These are phyloP conservation scores for Lactarius sanguifluus DNA, from an alignment of 768 basidiomycete genomes.

Conservation along the genomic window DNA sequence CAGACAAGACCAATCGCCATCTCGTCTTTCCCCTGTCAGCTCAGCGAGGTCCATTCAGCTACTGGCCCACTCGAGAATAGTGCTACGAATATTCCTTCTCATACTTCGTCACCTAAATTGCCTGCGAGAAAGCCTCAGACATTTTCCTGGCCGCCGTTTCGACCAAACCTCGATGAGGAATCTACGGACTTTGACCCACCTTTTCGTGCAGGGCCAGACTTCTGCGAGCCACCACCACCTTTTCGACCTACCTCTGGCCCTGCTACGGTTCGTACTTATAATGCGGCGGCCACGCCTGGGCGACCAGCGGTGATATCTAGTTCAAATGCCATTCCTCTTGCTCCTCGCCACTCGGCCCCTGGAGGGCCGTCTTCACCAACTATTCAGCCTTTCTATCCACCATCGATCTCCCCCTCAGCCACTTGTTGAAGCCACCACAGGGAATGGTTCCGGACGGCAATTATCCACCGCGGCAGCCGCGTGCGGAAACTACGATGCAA, in stretches of 20 bases:
- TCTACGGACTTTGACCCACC: conserved; percentile 23
- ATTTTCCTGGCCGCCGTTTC: conserved; percentile 26
- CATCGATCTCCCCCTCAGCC: conserved; percentile 6
- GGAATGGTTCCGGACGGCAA: conserved; percentile 3
- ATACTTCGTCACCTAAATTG: conserved; percentile 19
- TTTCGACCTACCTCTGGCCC: conserved; percentile 16
- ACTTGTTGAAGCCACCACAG: conserved; percentile 5
- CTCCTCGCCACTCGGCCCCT: conserved; percentile 16
- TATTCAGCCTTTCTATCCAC: conserved; percentile 6
- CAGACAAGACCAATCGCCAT: conserved; percentile 16
- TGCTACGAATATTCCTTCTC: conserved; percentile 16
- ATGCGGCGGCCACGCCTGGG: not conserved
- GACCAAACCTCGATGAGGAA: conserved; percentile 14
- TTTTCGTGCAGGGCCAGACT: conserved; percentile 24
- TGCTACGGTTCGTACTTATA: not conserved
- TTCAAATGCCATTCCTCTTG: conserved; percentile 15
- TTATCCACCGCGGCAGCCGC: conserved; percentile 22
- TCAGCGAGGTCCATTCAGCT: conserved; percentile 20
- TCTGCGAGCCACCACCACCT: conserved; percentile 14
- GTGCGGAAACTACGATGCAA: conserved; percentile 13
- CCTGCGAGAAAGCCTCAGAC: conserved; percentile 14
- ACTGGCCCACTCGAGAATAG: conserved; percentile 20
- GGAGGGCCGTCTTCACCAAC: conserved; percentile 14
- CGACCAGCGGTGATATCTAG: conserved; percentile 8
- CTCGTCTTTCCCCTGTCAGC: conserved; percentile 19